Conservation (phyloP, 805 yeast genomes). For the Danielia reshetovae region DNA sequence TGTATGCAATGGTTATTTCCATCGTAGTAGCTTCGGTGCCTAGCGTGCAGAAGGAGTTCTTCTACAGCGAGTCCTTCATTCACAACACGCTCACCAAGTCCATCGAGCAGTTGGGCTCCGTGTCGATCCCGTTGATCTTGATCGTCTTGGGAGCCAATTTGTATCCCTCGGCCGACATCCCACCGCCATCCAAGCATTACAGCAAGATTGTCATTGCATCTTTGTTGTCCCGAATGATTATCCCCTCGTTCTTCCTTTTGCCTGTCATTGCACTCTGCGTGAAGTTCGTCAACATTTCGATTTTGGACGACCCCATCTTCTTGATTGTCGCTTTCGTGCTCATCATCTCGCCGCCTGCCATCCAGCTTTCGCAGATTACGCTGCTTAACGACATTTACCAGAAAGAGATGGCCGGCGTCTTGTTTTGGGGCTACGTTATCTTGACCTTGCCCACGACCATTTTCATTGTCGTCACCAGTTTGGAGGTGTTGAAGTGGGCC, state of each 20-base stretch:
- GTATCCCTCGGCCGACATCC: constrained; percentile 63
- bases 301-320: constrained; percentile 78
- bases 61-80: constrained; percentile 53
- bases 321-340: constrained; percentile 70
- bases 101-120: constrained; percentile 63
- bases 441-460: constrained; percentile 75
- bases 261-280: constrained; percentile 66
- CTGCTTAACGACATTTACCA: constrained; percentile 73
- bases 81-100: constrained; percentile 64
- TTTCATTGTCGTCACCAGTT: constrained; percentile 62
- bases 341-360: constrained; percentile 80
- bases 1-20: constrained; percentile 70
- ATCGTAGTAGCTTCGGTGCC: constrained; percentile 68
- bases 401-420: constrained; percentile 77
- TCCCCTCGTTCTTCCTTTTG: constrained; percentile 64
- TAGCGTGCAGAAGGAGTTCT: constrained; percentile 51
- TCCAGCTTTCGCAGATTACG: constrained; percentile 76
- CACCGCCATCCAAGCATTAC: constrained; percentile 62
- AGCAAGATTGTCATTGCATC: constrained; percentile 64
- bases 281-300: constrained; percentile 59
- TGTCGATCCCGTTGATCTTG: constrained; percentile 72
- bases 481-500: constrained; percentile 57
- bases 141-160: constrained; percentile 77
- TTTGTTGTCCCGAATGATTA: constrained; percentile 69
- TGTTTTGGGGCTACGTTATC: constrained; percentile 79